Evolutionary conservation across 1,284 basidiomycete genomes (phyloP).

Genomic region (Boletus mariae): DNA sequence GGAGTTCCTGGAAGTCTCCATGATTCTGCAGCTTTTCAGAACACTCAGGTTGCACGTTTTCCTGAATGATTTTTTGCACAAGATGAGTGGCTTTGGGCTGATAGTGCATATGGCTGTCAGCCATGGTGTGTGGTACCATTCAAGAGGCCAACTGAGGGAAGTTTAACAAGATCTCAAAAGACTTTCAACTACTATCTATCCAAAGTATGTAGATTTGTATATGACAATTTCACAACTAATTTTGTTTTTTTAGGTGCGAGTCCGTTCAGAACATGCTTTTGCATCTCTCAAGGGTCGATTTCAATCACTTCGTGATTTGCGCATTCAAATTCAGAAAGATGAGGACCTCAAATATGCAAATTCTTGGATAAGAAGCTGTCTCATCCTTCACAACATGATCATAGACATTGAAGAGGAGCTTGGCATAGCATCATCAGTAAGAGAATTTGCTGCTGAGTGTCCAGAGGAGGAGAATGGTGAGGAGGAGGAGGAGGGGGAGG

Average conservation of each 20-base stretch:
- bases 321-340: not conserved
- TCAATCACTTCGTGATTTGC: not conserved
- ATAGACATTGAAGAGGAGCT: not conserved
- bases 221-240: not conserved
- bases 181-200: constrained; percentile 7
- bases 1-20: constrained; percentile 20
- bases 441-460: not conserved
- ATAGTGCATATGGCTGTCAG: constrained; percentile 10
- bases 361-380: not conserved
- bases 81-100: constrained; percentile 16
- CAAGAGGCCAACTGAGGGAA: constrained; percentile 8
- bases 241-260: constrained; percentile 4
- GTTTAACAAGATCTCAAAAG: constrained; percentile 4
- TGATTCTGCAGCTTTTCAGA: constrained; percentile 14
- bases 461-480: too few species aligned
- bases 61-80: constrained; percentile 4
- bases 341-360: not conserved
- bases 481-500: too few species aligned
- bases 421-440: not conserved
- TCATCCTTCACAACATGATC: not conserved
- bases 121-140: constrained; percentile 16
- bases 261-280: not conserved
- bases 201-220: constrained; percentile 1
- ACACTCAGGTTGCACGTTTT: not conserved
- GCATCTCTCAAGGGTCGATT: not conserved